Conservation (phyloP, 164 flowering plant species). For the Akebia trifoliata region DNA sequence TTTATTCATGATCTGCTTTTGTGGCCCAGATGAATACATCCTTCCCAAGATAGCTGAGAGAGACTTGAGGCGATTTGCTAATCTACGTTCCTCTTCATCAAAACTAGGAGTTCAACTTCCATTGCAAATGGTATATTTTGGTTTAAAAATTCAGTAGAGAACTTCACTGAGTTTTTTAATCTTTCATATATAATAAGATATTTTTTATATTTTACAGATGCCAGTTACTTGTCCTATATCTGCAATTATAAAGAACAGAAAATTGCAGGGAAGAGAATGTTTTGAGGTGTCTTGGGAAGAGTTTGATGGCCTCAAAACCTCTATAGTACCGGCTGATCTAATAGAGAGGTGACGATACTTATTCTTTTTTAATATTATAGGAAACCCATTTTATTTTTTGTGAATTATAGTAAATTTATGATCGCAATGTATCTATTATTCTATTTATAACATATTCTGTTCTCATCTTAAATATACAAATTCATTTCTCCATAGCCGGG, state of each 20-base stretch:
- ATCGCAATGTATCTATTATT: too few species aligned
- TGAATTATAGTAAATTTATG: too few species aligned
- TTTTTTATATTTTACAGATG: constrained; percentile 37
- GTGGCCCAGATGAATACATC: constrained; percentile 73
- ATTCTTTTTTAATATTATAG: background rate
- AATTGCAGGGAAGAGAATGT: constrained; percentile 62
- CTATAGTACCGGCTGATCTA: constrained; percentile 74
- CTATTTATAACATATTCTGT: too few species aligned
- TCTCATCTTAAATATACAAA: too few species aligned
- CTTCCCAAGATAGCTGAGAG: constrained; percentile 94
- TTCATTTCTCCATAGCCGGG: too few species aligned
- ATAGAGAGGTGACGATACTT: constrained; percentile 48
- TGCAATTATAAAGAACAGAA: constrained; percentile 60
- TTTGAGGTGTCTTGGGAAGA: constrained; percentile 84
- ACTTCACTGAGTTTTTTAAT: background rate
- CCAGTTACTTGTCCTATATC: constrained; percentile 75
- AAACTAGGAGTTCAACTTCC: constrained; percentile 48
- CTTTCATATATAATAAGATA: background rate
- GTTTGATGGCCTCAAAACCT: constrained; percentile 49
- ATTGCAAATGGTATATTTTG: constrained; percentile 39
- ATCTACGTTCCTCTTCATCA: constrained; percentile 55
- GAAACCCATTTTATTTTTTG: too few species aligned
- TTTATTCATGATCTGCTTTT: background rate
- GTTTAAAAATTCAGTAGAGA: background rate
- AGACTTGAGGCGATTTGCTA: constrained; percentile 68